A percentile compares a stretch with the other conserved stretches of the same genome.
phyloP scores from a whole-genome alignment of 257 asterid species.

The Solanum tarijense region DNA sequence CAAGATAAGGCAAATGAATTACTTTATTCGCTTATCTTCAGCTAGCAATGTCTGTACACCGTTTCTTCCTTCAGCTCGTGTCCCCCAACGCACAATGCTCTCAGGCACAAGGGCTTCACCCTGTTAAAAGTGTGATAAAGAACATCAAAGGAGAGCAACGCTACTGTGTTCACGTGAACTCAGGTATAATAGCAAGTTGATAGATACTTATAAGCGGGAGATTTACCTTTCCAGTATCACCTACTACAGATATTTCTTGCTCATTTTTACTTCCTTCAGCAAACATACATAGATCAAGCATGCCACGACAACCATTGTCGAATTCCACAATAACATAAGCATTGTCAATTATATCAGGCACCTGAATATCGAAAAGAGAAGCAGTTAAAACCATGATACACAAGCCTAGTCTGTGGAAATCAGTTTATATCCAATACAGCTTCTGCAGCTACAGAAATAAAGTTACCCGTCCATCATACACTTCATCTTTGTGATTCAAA shows the following conservation, averaged over 20 bases:
- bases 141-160: not conserved
- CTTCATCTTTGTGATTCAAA: conserved; percentile 84
- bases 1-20: conserved; percentile 8
- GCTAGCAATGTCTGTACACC: conserved; percentile 55
- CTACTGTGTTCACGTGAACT: not conserved
- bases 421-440: not conserved
- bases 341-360: conserved; percentile 90
- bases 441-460: not conserved
- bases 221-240: conserved; percentile 77
- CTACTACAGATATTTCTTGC: conserved; percentile 91
- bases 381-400: not conserved
- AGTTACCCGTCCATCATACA: conserved; percentile 65
- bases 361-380: conserved; percentile 33
- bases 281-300: conserved; percentile 95
- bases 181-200: not conserved
- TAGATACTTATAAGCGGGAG: not conserved
- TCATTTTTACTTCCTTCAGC: conserved; percentile 96
- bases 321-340: conserved; percentile 91
- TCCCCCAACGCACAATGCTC: conserved; percentile 68
- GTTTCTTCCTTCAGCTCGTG: conserved; percentile 54
- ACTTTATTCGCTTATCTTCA: conserved; percentile 67
- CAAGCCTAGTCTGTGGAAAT: not conserved
- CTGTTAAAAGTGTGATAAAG: conserved; percentile 15
- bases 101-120: conserved; percentile 98
- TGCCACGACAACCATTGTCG: conserved; percentile 72